Base-by-base conservation (phyloP, 331 rosid species). In the Pyracantha coccinea region DNA sequence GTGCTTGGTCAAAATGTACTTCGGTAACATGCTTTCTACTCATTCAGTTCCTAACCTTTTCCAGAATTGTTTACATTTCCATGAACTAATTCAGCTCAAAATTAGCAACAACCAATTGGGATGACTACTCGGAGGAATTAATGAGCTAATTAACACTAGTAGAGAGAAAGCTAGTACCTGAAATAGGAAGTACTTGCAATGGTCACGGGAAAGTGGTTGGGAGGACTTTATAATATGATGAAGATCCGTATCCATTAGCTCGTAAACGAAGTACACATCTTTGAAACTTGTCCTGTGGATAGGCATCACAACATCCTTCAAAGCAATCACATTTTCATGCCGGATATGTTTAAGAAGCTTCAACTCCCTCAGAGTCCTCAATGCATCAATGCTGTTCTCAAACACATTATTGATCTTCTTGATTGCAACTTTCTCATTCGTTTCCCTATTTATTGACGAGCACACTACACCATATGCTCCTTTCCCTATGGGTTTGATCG, bases 401-500 rank as follows among this genome's bases (percentile, higher is more conserved):
- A 86, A 86, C 66, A 84, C 84, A 15, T 78, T 86, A 35, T 76
- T 67, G 59, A 86, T 86, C 83, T 86, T 86, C 86, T 86, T 86
- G 79, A 86, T 84, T 15, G 90, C 90, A 45, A 86, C 83, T 74
- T 83, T 86, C 84, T 86, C 88, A 35, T 77, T 74, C 9, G 88
- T 83, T 73, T 78, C 84, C 69, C 77, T 64, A 27, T 86, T 83
- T 50, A 83, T 67, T 12, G 88, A 81, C 3, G 90, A 86, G 78
- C 88, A 86, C 29, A 86, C 90, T 4, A 86, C 77, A 2, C 90
- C 90, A 6, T 83, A 86, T 5, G 90, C 86, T 54, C 90, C 90
- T 83, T 79, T 75, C 41, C 90, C 88, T 7, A 86, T 77, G 4
- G 86, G 86, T 55, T 83, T 83, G 75, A 86, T 84, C 11, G 90